These are phyloP conservation scores for Penicillium nordicum DNA, from an alignment of 2,329 filamentous ascomycete genomes.

Conservation along the genomic window DNA sequence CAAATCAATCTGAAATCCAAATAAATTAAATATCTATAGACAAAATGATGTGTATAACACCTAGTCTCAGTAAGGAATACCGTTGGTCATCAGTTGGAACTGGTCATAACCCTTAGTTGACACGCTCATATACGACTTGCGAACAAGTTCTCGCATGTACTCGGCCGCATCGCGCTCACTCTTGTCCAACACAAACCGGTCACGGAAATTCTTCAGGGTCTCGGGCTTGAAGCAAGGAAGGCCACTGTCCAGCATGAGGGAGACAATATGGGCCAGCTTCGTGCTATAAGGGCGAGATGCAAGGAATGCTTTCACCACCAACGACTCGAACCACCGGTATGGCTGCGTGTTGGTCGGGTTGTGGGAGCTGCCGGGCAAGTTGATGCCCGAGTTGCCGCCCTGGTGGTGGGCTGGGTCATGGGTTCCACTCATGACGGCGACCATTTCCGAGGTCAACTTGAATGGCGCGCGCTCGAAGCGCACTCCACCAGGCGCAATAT, in stretches of 20 bases:
- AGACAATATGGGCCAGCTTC: slow-evolving; percentile 84
- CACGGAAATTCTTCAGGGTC: slow-evolving; percentile 85
- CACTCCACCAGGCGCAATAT: slow-evolving; percentile 94
- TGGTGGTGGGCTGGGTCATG: slow-evolving; percentile 29
- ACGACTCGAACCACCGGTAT: slow-evolving; percentile 94
- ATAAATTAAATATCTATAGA: not conserved
- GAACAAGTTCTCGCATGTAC: slow-evolving; percentile 84
- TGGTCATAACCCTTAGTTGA: slow-evolving; percentile 95
- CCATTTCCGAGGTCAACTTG: slow-evolving; percentile 96
- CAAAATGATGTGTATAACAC: not conserved
- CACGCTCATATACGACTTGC: slow-evolving; percentile 85
- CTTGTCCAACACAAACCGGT: slow-evolving; percentile 89
- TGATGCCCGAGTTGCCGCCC: slow-evolving; percentile 25
- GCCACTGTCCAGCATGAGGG: slow-evolving; percentile 93
- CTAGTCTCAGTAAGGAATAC: slow-evolving; percentile 73
- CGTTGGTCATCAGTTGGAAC: slow-evolving; percentile 95
- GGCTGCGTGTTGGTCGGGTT: slow-evolving; percentile 69
- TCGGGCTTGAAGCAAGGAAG: slow-evolving; percentile 97
- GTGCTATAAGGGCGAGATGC: slow-evolving; percentile 81
- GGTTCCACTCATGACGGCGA: slow-evolving; percentile 95
- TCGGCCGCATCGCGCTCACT: slow-evolving; percentile 90
- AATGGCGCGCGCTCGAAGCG: slow-evolving; percentile 98
- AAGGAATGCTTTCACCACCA: slow-evolving; percentile 93
- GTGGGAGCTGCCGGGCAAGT: slow-evolving; percentile 33
- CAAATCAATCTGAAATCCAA: not conserved